Evolutionary conservation across 352 stramenopile genomes (phyloP).

Genomic region (Peronospora farinosa): DNA sequence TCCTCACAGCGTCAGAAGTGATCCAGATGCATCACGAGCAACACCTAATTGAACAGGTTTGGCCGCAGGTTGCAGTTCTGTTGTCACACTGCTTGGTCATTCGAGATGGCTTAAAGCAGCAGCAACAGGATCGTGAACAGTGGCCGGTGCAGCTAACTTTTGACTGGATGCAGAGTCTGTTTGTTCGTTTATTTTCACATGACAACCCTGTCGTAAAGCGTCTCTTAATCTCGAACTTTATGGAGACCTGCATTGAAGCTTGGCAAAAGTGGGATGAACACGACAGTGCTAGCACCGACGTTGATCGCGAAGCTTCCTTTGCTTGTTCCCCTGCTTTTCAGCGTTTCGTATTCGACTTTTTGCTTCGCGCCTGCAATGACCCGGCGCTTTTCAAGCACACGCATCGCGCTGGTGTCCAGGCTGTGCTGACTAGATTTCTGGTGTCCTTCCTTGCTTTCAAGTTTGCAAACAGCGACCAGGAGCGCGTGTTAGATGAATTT

Average conservation of each 20-base stretch:
- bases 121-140: slow-evolving; percentile 12
- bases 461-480: slow-evolving; percentile 15
- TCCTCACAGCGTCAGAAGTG: slow-evolving; percentile 67
- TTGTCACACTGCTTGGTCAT: slow-evolving; percentile 40
- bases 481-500: slow-evolving; percentile 22
- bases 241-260: slow-evolving; percentile 32
- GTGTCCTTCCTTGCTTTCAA: slow-evolving; percentile 35
- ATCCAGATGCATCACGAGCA: slow-evolving; percentile 82
- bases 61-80: slow-evolving; percentile 58
- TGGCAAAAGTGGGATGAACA: slow-evolving; percentile 18
- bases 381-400: slow-evolving; percentile 67
- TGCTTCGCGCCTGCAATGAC: slow-evolving; percentile 60
- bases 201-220: slow-evolving; percentile 74
- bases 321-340: slow-evolving; percentile 38
- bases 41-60: slow-evolving; percentile 79
- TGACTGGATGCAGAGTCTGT: slow-evolving; percentile 65
- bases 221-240: slow-evolving; percentile 67
- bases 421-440: slow-evolving; percentile 32
- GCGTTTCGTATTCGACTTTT: slow-evolving; percentile 42
- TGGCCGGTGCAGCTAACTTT: slow-evolving; percentile 70
- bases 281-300: neutral
- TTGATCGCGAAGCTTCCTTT: slow-evolving; percentile 33
- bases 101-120: neutral
- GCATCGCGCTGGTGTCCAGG: slow-evolving; percentile 34
- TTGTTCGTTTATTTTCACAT: slow-evolving; percentile 66